phyloP scores from a whole-genome alignment of 495 filamentous ascomycete genomes.

The Bathelium albidoporum region DNA sequence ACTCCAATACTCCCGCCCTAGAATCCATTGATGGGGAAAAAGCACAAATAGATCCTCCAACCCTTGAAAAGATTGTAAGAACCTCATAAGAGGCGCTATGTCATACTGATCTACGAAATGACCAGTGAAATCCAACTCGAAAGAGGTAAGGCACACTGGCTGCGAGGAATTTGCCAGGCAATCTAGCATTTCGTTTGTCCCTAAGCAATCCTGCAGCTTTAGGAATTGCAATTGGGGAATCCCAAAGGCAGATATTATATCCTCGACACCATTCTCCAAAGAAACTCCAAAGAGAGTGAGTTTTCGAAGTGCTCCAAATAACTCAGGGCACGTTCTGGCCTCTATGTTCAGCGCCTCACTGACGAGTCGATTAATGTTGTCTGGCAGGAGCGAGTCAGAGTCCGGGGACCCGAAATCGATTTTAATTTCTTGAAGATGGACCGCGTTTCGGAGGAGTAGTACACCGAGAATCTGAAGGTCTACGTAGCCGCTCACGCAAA shows the following conservation, averaged over 20 bases:
- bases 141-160: background rate
- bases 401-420: constrained; percentile 42
- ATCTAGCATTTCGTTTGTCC: background rate
- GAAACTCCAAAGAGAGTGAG: background rate
- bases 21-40: background rate
- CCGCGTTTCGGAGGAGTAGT: background rate
- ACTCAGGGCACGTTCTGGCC: background rate
- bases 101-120: background rate
- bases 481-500: background rate
- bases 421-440: constrained; percentile 16
- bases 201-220: background rate
- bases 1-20: background rate
- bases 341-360: background rate
- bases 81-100: background rate
- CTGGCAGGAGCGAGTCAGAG: constrained; percentile 22
- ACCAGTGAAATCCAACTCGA: background rate
- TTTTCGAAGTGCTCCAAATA: background rate
- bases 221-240: background rate
- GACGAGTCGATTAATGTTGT: background rate
- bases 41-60: background rate
- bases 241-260: background rate
- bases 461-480: background rate
- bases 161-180: background rate
- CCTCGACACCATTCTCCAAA: background rate
- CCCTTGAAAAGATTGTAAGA: background rate